Conservation (phyloP, 83 land plant species). For the Thuja plicata region DNA sequence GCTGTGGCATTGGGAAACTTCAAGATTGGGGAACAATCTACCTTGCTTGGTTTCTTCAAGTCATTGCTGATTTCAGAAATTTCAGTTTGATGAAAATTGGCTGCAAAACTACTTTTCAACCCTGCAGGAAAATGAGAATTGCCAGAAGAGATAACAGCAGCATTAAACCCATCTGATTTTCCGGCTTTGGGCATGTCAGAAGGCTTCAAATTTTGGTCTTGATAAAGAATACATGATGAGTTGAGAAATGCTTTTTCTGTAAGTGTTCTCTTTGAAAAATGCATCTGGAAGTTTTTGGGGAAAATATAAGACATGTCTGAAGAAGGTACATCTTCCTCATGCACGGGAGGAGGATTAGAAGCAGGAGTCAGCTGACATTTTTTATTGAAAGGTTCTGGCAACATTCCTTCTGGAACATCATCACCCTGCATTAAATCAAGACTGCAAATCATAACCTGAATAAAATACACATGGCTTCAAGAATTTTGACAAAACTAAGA, state of each 20-base stretch:
- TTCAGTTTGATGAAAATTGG: not conserved
- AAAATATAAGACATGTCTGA: not conserved
- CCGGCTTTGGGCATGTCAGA: not conserved
- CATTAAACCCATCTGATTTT: not conserved
- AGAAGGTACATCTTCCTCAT: not conserved
- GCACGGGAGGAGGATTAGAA: not conserved
- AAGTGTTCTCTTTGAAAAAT: not conserved
- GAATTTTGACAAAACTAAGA: not conserved
- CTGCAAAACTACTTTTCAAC: conserved; percentile 8
- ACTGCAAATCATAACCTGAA: not conserved
- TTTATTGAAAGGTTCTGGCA: conserved; percentile 51
- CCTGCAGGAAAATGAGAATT: conserved; percentile 12
- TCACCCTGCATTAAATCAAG: conserved; percentile 21
- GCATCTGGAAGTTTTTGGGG: not conserved
- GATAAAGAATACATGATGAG: not conserved
- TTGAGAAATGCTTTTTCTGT: not conserved
- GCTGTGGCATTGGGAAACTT: not conserved
- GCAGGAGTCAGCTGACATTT: not conserved
- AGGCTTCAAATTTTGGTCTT: not conserved
- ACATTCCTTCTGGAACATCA: conserved; percentile 50
- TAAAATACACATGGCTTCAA: not conserved
- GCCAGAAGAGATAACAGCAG: not conserved
- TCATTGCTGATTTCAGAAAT: not conserved
- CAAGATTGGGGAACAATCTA: not conserved
- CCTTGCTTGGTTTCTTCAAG: not conserved